phyloP scores from a whole-genome alignment of 495 filamentous ascomycete species.

The Aspergillus bertholletiae region DNA sequence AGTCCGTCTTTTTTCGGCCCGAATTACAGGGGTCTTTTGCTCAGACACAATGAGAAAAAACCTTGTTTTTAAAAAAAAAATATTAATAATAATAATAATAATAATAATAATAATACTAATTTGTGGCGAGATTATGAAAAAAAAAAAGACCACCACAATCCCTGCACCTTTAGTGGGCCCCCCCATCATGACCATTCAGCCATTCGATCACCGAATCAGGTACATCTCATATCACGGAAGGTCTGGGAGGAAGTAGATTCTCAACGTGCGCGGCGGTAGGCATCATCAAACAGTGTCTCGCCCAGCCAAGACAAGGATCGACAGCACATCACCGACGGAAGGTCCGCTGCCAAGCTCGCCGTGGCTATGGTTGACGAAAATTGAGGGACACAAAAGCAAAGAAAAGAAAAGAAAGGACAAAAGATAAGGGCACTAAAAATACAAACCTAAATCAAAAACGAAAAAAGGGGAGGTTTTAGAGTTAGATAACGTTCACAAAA shows the following conservation, averaged over 20 bases:
- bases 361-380: slow-evolving; percentile 23
- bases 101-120: neutral
- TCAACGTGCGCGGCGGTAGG: slow-evolving; percentile 17
- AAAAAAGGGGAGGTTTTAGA: too few relatives aligned
- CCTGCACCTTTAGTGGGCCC: neutral
- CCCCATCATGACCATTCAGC: neutral
- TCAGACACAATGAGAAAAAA: neutral
- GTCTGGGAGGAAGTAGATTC: neutral
- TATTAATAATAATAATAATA: neutral
- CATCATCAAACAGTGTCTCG: neutral
- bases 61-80: neutral
- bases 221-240: neutral
- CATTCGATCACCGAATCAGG: neutral
- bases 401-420: neutral
- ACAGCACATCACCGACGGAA: slow-evolving; percentile 25
- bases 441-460: too few relatives aligned
- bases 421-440: too few relatives aligned
- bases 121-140: neutral
- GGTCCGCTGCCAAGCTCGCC: slow-evolving; percentile 37
- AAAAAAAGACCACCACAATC: neutral
- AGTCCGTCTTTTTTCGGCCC: slow-evolving; percentile 1
- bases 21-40: neutral
- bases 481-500: too few relatives aligned
- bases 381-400: slow-evolving; percentile 1
- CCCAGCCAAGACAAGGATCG: slow-evolving; percentile 36